Conservation (phyloP, 2,329 filamentous ascomycete genomes). For the Neofusicoccum kwambonambiense region DNA sequence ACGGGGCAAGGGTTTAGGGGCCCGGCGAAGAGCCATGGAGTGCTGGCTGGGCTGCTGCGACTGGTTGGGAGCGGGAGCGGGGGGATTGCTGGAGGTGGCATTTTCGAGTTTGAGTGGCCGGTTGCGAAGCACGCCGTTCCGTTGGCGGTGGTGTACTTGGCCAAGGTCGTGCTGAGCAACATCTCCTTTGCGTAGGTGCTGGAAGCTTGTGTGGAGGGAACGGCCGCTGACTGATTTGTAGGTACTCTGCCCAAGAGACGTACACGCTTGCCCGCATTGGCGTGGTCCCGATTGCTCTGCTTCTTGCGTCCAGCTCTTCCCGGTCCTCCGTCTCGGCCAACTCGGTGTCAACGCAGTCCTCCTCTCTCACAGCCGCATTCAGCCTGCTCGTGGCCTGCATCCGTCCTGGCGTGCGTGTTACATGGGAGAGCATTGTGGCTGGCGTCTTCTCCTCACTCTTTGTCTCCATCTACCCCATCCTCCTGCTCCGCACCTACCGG, state of each 20-base stretch:
- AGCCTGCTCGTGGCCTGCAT: conserved; percentile 51
- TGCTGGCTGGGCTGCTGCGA: conserved; percentile 26
- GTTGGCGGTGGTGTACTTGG: conserved; percentile 50
- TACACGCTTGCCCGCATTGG: conserved; percentile 54
- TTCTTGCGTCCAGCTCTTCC: conserved; percentile 49
- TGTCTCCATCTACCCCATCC: conserved; percentile 52
- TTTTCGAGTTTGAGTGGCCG: conserved; percentile 52
- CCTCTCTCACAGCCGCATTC: conserved; percentile 51
- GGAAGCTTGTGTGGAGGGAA: not conserved
- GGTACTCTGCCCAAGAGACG: conserved; percentile 52
- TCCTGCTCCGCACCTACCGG: conserved; percentile 52
- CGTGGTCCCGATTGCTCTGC: conserved; percentile 49
- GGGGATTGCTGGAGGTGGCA: conserved; percentile 53
- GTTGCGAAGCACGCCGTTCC: conserved; percentile 51
- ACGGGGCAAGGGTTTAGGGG: conserved; percentile 30
- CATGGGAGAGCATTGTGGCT: conserved; percentile 53
- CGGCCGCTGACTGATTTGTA: conserved; percentile 23
- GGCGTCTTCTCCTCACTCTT: conserved; percentile 54
- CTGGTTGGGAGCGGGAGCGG: conserved; percentile 44
- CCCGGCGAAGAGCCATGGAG: not conserved
- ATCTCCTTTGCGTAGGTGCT: conserved; percentile 50
- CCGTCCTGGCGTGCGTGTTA: conserved; percentile 47
- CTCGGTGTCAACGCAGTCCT: conserved; percentile 49
- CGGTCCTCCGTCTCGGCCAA: conserved; percentile 48
- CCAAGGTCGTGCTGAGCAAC: conserved; percentile 54